Conservation (phyloP, 2,329 filamentous ascomycete genomes). For the Aspergillus viridinutans region DNA sequence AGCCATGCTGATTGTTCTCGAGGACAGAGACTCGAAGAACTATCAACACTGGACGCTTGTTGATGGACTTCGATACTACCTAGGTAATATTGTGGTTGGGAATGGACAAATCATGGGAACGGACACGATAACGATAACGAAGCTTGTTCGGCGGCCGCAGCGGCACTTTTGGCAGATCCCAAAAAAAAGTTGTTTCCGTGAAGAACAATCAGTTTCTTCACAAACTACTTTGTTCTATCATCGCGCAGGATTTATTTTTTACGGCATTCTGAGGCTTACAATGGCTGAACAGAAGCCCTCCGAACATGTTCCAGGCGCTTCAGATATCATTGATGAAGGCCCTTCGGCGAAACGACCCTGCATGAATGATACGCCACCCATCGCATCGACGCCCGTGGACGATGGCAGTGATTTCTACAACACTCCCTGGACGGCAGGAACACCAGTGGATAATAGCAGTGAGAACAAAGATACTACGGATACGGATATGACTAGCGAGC, state of each 20-base stretch:
- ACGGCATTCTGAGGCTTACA: conserved; percentile 2
- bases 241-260: not conserved
- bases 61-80: not conserved
- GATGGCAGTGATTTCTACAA: conserved; percentile 43
- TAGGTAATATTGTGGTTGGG: not conserved
- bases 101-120: not conserved
- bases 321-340: conserved; percentile 14
- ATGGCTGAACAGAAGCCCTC: conserved; percentile 24
- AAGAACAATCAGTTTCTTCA: conserved; percentile 2
- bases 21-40: conserved; percentile 1
- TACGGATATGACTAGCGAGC: conserved; percentile 9
- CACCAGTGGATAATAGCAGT: conserved; percentile 17
- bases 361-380: conserved; percentile 27
- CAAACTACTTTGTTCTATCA: conserved; percentile 7
- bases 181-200: conserved; percentile 21
- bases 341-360: conserved; percentile 25
- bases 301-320: conserved; percentile 9
- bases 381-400: conserved; percentile 29
- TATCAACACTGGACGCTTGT: not conserved
- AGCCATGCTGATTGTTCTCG: conserved; percentile 10
- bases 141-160: conserved; percentile 22
- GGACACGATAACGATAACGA: conserved; percentile 26
- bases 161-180: conserved; percentile 25
- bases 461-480: conserved; percentile 3
- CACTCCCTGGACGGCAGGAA: conserved; percentile 30